These are phyloP conservation scores for Cordyceps javanica DNA, from an alignment of 2,329 filamentous ascomycete genomes.

Conservation along the genomic window DNA sequence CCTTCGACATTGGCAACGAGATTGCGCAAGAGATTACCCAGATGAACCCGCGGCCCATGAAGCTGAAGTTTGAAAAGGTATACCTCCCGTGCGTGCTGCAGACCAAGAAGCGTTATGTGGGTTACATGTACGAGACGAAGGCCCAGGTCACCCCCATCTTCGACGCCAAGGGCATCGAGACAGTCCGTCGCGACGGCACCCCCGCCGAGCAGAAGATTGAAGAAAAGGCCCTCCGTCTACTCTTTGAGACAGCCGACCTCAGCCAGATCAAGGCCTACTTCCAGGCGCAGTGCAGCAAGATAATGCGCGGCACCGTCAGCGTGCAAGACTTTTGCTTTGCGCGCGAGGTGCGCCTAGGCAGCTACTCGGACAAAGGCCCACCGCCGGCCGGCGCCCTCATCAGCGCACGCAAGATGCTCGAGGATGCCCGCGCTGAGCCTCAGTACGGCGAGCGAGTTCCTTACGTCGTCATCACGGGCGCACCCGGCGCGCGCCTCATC, in stretches of 20 bases:
- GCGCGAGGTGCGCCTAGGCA: constrained; percentile 82
- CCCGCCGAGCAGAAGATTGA: constrained; percentile 96
- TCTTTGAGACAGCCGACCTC: constrained; percentile 86
- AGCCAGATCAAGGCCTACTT: constrained; percentile 88
- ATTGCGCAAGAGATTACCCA: constrained; percentile 83
- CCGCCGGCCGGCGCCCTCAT: constrained; percentile 85
- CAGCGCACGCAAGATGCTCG: constrained; percentile 77
- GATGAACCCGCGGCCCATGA: constrained; percentile 84
- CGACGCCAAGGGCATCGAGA: constrained; percentile 98
- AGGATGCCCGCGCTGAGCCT: constrained; percentile 79
- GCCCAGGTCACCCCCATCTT: constrained; percentile 77
- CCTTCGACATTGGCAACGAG: constrained; percentile 87
- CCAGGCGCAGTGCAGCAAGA: constrained; percentile 82
- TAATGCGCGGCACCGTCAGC: constrained; percentile 81
- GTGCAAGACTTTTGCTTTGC: constrained; percentile 97
- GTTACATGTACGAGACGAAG: constrained; percentile 86
- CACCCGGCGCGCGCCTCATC: constrained; percentile 75
- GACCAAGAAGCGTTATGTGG: constrained; percentile 96
- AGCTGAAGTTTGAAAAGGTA: constrained; percentile 97
- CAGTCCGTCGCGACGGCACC: constrained; percentile 88
- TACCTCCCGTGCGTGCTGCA: constrained; percentile 92
- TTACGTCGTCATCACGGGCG: constrained; percentile 87
- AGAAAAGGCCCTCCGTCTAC: constrained; percentile 79
- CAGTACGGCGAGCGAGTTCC: constrained; percentile 94
- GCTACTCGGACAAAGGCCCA: constrained; percentile 69